phyloP scores from a whole-genome alignment of 441 rosid species.

The Syzygium syzygioides region DNA sequence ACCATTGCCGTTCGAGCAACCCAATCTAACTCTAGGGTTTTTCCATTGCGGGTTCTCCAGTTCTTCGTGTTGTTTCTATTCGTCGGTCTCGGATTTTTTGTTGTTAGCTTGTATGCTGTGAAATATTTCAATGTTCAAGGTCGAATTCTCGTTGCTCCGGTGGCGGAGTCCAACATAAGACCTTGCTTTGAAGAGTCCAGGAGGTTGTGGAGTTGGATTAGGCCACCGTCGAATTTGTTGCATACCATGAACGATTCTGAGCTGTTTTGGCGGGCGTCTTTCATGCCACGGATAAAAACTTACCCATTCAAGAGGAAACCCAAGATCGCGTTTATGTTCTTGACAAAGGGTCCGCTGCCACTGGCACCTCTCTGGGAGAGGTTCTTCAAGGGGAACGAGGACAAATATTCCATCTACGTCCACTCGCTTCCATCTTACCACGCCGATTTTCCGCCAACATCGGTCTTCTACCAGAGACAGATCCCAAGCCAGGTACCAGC shows the following conservation, averaged over 20 bases:
- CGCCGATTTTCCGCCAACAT: constrained; percentile 36
- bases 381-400: constrained; percentile 55
- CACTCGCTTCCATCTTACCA: constrained; percentile 56
- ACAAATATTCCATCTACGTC: constrained; percentile 49
- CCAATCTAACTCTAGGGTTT: neutral
- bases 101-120: neutral
- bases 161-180: constrained; percentile 29
- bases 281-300: constrained; percentile 36
- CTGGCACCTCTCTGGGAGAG: constrained; percentile 76
- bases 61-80: neutral
- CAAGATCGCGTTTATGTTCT: constrained; percentile 80
- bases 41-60: constrained; percentile 1
- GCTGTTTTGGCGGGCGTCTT: constrained; percentile 69
- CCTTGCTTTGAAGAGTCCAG: constrained; percentile 32
- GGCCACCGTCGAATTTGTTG: constrained; percentile 46
- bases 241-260: constrained; percentile 63
- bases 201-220: constrained; percentile 42
- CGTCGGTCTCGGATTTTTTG: neutral
- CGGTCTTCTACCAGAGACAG: constrained; percentile 62
- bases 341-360: constrained; percentile 72
- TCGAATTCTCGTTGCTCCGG: constrained; percentile 14
- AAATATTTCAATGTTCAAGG: neutral
- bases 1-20: neutral
- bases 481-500: constrained; percentile 84
- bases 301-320: constrained; percentile 65